phyloP scores from a whole-genome alignment of 73 alveolate genomes.

The Paramecium primaurelia region DNA sequence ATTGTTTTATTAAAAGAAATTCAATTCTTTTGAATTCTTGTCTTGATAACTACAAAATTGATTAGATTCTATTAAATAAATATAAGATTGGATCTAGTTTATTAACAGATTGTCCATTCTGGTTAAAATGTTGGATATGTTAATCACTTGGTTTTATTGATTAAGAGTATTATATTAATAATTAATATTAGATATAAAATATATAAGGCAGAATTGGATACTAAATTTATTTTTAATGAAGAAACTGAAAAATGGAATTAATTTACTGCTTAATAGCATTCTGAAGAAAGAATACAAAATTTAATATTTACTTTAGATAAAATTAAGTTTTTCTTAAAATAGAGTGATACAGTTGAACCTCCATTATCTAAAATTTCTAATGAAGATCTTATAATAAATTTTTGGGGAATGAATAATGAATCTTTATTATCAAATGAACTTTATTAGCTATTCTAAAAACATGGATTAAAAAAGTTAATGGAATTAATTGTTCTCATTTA shows the following conservation, averaged over 20 bases:
- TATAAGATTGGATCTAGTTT: constrained; percentile 77
- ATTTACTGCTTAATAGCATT: not conserved
- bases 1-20: constrained; percentile 90
- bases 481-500: not conserved
- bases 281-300: constrained; percentile 61
- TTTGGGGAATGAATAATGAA: not conserved
- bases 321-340: constrained; percentile 44
- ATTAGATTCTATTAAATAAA: constrained; percentile 58
- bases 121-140: constrained; percentile 95
- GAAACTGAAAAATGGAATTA: not conserved
- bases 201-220: not conserved
- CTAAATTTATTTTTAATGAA: not conserved
- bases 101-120: constrained; percentile 81
- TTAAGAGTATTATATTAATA: constrained; percentile 71
- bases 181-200: not conserved
- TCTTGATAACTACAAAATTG: not conserved
- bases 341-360: constrained; percentile 6
- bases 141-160: constrained; percentile 79
- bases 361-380: not conserved
- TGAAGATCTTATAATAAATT: not conserved
- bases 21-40: constrained; percentile 81
- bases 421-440: not conserved
- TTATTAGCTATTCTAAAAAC: not conserved
- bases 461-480: not conserved
- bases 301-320: constrained; percentile 59